phyloP scores from a whole-genome alignment of 1,284 basidiomycete genomes.

The Ceratobasidium sp. region DNA sequence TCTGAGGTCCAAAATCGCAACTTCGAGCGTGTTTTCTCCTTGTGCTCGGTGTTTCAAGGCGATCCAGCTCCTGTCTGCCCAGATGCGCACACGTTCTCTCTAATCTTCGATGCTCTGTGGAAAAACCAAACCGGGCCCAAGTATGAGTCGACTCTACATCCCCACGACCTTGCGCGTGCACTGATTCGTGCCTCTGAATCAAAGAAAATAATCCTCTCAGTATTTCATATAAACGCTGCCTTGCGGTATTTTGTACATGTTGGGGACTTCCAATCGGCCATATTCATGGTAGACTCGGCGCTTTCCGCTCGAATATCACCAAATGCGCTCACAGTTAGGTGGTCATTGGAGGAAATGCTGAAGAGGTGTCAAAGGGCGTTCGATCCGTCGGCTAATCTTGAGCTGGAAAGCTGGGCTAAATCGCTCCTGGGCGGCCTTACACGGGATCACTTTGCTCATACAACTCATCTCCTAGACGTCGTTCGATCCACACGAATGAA shows the following conservation, averaged over 20 bases:
- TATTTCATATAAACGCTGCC: conserved; percentile 24
- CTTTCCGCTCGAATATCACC: conserved; percentile 15
- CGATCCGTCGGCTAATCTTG: conserved; percentile 13
- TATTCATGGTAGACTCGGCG: conserved; percentile 9
- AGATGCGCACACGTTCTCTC: conserved; percentile 38
- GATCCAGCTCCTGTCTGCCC: background rate
- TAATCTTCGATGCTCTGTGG: conserved; percentile 42
- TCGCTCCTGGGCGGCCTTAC: conserved; percentile 37
- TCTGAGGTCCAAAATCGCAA: conserved; percentile 30
- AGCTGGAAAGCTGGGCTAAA: conserved; percentile 24
- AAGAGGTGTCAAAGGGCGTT: conserved; percentile 38
- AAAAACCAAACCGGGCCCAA: conserved; percentile 41
- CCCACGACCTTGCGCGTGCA: background rate
- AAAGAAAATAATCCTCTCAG: background rate
- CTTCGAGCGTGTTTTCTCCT: conserved; percentile 23
- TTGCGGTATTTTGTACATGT: conserved; percentile 30
- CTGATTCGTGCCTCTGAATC: conserved; percentile 7
- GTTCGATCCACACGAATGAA: conserved; percentile 34
- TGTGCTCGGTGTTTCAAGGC: background rate
- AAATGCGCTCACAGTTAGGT: conserved; percentile 38
- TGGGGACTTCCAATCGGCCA: conserved; percentile 34
- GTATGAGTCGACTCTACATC: background rate
- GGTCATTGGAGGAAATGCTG: conserved; percentile 37
- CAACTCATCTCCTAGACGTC: conserved; percentile 36
- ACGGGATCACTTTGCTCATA: conserved; percentile 37